Evolutionary conservation across 305 asterid genomes (phyloP).

Genomic region (Fraxinus sp.): DNA sequence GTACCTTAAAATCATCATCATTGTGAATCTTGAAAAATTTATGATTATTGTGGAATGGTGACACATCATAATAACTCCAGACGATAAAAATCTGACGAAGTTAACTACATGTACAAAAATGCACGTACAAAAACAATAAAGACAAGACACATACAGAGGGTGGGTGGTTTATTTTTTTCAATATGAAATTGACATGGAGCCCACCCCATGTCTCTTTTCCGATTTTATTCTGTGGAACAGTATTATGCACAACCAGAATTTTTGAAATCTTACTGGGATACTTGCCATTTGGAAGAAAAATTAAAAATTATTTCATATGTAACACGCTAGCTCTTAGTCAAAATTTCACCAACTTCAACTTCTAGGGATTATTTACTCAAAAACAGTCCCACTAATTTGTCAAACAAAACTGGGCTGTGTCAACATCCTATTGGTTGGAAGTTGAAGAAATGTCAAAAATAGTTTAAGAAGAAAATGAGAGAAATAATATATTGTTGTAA

Average conservation of each 20-base stretch:
- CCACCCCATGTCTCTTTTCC: no score
- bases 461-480: not conserved
- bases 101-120: no score
- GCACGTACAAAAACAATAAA: no score
- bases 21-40: not conserved
- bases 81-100: not conserved
- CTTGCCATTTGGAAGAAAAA: not conserved
- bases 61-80: not conserved
- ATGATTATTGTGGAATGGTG: not conserved
- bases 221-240: no score
- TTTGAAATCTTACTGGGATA: no score
- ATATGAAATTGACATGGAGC: no score
- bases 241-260: no score
- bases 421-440: not conserved
- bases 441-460: not conserved
- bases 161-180: no score
- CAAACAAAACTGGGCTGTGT: no score
- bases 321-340: conserved; percentile 10
- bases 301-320: not conserved
- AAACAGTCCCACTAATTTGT: not conserved
- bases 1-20: not conserved
- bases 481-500: not conserved
- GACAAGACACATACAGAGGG: no score
- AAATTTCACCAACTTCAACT: not conserved
- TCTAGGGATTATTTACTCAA: not conserved